Base-by-base conservation (phyloP, 2,329 filamentous ascomycete genomes). In the Phialemonium atrogriseum region DNA sequence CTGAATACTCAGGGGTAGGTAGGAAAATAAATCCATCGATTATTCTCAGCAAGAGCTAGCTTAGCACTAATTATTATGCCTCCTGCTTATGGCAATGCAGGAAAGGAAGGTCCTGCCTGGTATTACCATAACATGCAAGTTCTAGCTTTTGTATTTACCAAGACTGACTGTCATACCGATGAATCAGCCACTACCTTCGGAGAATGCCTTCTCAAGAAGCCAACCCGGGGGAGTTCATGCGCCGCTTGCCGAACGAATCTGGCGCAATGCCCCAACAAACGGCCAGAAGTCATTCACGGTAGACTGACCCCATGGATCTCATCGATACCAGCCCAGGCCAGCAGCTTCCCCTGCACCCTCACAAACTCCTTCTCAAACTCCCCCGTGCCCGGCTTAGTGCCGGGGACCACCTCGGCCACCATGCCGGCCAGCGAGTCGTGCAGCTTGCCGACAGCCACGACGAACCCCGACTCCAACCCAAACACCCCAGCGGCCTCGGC, bases 311-410 rank as follows among this genome's bases (percentile, higher is more conserved):
- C 34, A 28, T 30, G 23, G 17, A 28, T 18, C 23, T 25, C 16
- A 11, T 32, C 34, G 12, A 51, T 37, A 5, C 35, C 42, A 4
- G 44, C 50, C 52, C 51, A 54, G 1, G 27, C 33, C 25, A 50
- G 24, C 18, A 52, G 16, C 33, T 34, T 45, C 24, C 14, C 27
- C 37, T 53, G 48, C n/a, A 44, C 40, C 4, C 30, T 26, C 13
- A 34, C 36, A 33, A 49, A 53, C 18, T 35, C 36, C 24, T 31
- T 30, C 10, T 21, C 35, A 26, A 53, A 54, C 27, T 31, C 40
- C 17, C 33, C 24, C 1, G 30, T 42, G 7, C 40, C 41, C 13
- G 38, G 34, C 30, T 9, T 24, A 5, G 30, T 27, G 9, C 36
- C 39, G 4, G 34, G 29, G 21, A 35, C 34, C 10, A 34, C 26